Evolutionary conservation across 2,329 filamentous ascomycete genomes (phyloP).

Genomic region (Aspergillus phoenicis): DNA sequence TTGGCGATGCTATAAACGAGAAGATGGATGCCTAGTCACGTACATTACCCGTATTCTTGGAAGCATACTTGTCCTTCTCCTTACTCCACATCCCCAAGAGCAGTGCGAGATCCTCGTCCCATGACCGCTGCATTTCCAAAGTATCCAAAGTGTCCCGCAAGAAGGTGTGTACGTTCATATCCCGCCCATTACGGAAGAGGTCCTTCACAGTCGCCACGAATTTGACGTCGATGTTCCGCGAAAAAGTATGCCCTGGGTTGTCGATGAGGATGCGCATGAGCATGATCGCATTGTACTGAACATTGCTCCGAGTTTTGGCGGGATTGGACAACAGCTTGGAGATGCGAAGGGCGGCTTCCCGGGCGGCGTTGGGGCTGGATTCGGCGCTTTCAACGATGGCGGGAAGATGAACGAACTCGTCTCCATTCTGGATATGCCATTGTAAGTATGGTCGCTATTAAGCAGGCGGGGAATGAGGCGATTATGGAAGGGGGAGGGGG

Average conservation of each 20-base stretch:
- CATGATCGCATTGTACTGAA: slow-evolving; percentile 97
- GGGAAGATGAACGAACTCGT: slow-evolving; percentile 90
- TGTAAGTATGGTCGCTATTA: background rate
- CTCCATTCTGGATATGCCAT: slow-evolving; percentile 59
- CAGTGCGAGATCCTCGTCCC: slow-evolving; percentile 72
- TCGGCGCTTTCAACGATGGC: slow-evolving; percentile 94
- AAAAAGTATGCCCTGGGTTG: slow-evolving; percentile 88
- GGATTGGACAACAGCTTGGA: slow-evolving; percentile 80
- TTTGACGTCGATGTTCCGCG: slow-evolving; percentile 83
- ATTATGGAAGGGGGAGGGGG: slow-evolving; percentile 6
- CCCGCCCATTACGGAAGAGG: slow-evolving; percentile 69
- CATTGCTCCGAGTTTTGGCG: slow-evolving; percentile 64
- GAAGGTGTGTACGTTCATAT: slow-evolving; percentile 79
- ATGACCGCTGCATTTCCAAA: slow-evolving; percentile 70
- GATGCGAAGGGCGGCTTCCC: slow-evolving; percentile 77
- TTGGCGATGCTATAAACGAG: background rate
- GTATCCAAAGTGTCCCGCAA: slow-evolving; percentile 82
- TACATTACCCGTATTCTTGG: slow-evolving; percentile 42
- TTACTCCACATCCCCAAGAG: slow-evolving; percentile 86
- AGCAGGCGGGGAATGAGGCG: background rate
- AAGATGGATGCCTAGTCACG: slow-evolving; percentile 20
- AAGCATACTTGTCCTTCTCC: slow-evolving; percentile 69
- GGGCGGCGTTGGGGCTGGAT: slow-evolving; percentile 82
- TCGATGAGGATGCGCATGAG: slow-evolving; percentile 87
- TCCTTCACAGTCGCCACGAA: slow-evolving; percentile 78